phyloP scores from a whole-genome alignment of 768 basidiomycete species.

The Zangia roseola region DNA sequence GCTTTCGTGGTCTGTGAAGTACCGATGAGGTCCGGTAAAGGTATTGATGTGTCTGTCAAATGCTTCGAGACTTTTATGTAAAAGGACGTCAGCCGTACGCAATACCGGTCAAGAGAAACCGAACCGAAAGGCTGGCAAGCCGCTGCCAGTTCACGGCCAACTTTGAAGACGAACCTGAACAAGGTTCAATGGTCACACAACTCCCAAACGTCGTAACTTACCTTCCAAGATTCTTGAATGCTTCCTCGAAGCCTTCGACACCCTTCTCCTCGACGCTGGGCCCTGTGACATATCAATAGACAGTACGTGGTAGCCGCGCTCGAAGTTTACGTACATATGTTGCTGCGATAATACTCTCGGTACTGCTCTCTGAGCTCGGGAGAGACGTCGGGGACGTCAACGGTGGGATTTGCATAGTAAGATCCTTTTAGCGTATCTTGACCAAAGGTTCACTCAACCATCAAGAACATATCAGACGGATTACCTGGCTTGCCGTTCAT shows the following conservation, averaged over 20 bases:
- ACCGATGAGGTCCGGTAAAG: conserved; percentile 69
- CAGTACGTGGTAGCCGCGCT: neutral
- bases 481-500: conserved; percentile 92
- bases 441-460: conserved; percentile 1
- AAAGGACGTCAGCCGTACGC: conserved; percentile 1
- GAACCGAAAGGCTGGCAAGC: conserved; percentile 93
- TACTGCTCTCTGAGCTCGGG: conserved; percentile 52
- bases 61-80: conserved; percentile 55
- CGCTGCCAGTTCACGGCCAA: conserved; percentile 76
- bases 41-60: conserved; percentile 59
- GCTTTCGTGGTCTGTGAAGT: conserved; percentile 87
- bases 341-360: conserved; percentile 83
- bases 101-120: neutral
- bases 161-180: conserved; percentile 71
- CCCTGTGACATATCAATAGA: conserved; percentile 45
- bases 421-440: conserved; percentile 87
- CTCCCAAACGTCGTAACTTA: conserved; percentile 27
- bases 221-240: conserved; percentile 85
- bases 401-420: conserved; percentile 82
- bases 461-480: neutral
- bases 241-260: conserved; percentile 75
- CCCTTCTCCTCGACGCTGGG: conserved; percentile 54
- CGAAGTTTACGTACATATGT: conserved; percentile 72
- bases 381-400: conserved; percentile 65
- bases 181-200: conserved; percentile 3